A percentile compares a stretch with the other conserved stretches of the same genome.
Evolutionary conservation across 2,329 filamentous ascomycete genomes (phyloP).

Genomic region (Colletotrichum sojae): DNA sequence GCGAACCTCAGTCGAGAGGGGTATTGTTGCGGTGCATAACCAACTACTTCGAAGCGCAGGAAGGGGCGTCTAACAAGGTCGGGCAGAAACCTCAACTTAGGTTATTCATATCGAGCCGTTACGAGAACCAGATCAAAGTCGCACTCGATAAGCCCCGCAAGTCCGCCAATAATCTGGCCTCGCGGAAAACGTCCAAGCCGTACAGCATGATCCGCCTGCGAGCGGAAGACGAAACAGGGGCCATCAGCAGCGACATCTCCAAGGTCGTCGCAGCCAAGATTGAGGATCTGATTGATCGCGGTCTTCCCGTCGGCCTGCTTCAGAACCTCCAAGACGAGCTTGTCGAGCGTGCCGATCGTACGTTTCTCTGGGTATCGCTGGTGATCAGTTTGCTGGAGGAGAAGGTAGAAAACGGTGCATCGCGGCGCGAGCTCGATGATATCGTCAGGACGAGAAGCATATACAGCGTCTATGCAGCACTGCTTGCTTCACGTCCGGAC

Average conservation of each 20-base stretch:
- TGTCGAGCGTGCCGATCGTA: conserved; percentile 41
- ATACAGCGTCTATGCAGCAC: conserved; percentile 36
- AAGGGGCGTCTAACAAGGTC: too few relatives aligned
- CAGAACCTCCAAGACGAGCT: conserved; percentile 34
- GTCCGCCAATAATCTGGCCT: not conserved
- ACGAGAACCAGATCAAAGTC: conserved; percentile 42
- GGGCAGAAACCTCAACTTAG: conserved; percentile 25
- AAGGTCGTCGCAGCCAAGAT: conserved; percentile 39
- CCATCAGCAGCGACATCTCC: conserved; percentile 40
- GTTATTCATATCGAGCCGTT: conserved; percentile 43
- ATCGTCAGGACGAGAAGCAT: conserved; percentile 40
- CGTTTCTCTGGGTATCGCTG: conserved; percentile 44
- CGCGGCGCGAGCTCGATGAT: conserved; percentile 34
- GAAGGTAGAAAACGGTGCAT: conserved; percentile 35
- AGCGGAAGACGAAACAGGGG: conserved; percentile 40
- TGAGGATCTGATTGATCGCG: conserved; percentile 34
- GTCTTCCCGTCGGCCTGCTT: conserved; percentile 31
- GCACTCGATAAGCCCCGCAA: conserved; percentile 22
- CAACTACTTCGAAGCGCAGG: conserved; percentile 23
- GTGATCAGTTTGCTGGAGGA: conserved; percentile 41
- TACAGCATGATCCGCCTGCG: conserved; percentile 37
- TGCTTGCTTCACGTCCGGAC: conserved; percentile 39
- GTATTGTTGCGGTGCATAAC: conserved; percentile 32
- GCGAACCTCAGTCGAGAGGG: conserved; percentile 27
- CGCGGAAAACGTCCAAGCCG: not conserved